Percentiles rank a stretch among this genome's conserved stretches.
phyloP scores from a whole-genome alignment of 495 filamentous ascomycete species.

The Daldinia decipiens region DNA sequence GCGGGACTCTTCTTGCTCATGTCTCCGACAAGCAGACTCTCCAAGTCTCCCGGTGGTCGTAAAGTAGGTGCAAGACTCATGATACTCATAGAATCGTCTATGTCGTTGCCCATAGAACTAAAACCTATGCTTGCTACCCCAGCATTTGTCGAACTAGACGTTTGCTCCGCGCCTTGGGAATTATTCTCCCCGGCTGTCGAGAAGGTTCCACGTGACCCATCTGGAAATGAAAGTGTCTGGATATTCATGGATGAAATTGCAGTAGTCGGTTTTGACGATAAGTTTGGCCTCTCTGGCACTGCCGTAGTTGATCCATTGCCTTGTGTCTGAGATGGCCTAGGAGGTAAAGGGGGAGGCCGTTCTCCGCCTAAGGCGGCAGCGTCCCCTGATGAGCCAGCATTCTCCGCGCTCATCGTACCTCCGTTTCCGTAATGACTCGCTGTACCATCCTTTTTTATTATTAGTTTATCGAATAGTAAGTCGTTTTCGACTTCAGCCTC shows the following conservation, averaged over 20 bases:
- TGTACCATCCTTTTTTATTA: constrained; percentile 44
- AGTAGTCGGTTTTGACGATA: constrained; percentile 83
- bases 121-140: constrained; percentile 47
- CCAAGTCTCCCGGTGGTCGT: constrained; percentile 77
- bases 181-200: constrained; percentile 58
- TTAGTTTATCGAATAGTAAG: neutral
- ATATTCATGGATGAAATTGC: constrained; percentile 83
- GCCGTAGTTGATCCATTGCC: constrained; percentile 11
- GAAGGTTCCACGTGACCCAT: constrained; percentile 69
- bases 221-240: constrained; percentile 74
- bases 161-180: constrained; percentile 31
- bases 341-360: constrained; percentile 72
- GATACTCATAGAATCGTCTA: constrained; percentile 84
- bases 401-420: constrained; percentile 43
- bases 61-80: constrained; percentile 82
- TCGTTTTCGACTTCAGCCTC: neutral
- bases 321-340: constrained; percentile 60
- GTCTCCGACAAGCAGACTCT: constrained; percentile 82
- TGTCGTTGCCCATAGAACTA: constrained; percentile 54
- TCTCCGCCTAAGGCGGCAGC: constrained; percentile 48
- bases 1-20: constrained; percentile 66
- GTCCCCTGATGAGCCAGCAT: constrained; percentile 37
- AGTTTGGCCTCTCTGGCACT: constrained; percentile 47
- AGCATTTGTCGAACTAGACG: constrained; percentile 48
- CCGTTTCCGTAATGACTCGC: constrained; percentile 7